Evolutionary conservation across 352 stramenopile species (phyloP), one percentile per base, ranked within the genome.

Genomic region (Globisporangium cystogenes): DNA sequence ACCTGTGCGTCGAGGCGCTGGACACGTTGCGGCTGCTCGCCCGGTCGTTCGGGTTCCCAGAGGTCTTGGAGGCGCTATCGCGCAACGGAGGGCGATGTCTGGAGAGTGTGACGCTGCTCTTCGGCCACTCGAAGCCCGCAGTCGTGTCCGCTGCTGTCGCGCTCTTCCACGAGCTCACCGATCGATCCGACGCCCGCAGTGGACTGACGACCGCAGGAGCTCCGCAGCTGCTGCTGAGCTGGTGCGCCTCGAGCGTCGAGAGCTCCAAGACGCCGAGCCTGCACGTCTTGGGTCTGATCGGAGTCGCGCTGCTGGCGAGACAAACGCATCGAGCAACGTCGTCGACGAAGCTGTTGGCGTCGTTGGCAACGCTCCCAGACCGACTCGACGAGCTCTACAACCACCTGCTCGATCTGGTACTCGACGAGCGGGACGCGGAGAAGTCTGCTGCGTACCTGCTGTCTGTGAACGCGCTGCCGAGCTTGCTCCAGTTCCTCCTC

Each of bases 121-220:
- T 93, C 45, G 63, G 63, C 15, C 59, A 74, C 33, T 11, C 40
- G 0, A 65, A 70, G n/a, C 37, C 61, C 3, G 23, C 40, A 1
- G 65, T 86, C 31, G 73, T 66, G 21, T 47, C 57, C 18, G 63
- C 71, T 7, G 69, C 75, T 7, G 55, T 87, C 12, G 67, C 69
- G 7, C 51, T 90, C 18, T 86, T 85, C 56, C 73, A 80, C 46
- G 75, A 85, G 33, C 64, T 90, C 18, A 88, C 69, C 3, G 65
- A 67, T 14, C 68, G 60, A 18, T 36, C 64, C 6, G 74, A 93
- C 36, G 82, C 71, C 0, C 72, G 82, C 18, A 62, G 73, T 11
- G 79, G 71, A 3, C 68, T 93, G 33, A 88, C 77, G 15, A 83
- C 74, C 4, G 82, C 75, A 12, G 82, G 82, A 8, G 75, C 79